These are phyloP conservation scores for Gymnopilus junonius DNA, from an alignment of 768 basidiomycete genomes.

Conservation along the genomic window DNA sequence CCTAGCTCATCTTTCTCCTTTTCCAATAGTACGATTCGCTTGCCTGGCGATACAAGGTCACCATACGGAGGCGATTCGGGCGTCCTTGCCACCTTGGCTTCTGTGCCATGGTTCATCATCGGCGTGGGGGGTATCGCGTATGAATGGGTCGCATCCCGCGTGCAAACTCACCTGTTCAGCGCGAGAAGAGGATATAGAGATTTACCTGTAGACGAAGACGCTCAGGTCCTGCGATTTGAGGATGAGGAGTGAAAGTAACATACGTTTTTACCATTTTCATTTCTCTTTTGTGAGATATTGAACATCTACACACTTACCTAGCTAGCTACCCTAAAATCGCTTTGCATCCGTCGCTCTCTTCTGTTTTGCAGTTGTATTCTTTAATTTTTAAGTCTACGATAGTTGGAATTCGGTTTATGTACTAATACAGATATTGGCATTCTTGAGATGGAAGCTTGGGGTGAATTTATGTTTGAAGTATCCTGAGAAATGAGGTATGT, in stretches of 20 bases:
- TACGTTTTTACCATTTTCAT: neutral
- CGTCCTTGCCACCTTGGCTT: conserved; percentile 73
- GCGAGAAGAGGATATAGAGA: conserved; percentile 73
- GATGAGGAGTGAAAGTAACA: conserved; percentile 56
- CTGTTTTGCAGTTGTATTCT: neutral
- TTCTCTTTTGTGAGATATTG: neutral
- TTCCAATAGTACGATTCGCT: conserved; percentile 69
- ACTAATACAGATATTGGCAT: conserved; percentile 13
- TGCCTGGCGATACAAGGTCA: conserved; percentile 60
- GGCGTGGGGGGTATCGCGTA: conserved; percentile 77
- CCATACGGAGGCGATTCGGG: conserved; percentile 40
- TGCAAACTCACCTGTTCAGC: conserved; percentile 48
- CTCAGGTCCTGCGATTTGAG: conserved; percentile 83
- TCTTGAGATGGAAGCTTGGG: neutral
- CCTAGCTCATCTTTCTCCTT: conserved; percentile 13
- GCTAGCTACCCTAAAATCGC: conserved; percentile 1
- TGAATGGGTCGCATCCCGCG: conserved; percentile 59
- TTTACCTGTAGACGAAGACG: conserved; percentile 85
- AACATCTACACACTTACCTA: neutral
- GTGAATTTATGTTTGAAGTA: neutral
- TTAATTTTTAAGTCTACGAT: neutral
- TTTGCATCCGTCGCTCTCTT: neutral
- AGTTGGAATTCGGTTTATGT: neutral
- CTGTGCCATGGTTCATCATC: conserved; percentile 88
- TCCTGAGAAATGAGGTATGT: neutral